Percentiles rank a stretch among this genome's conserved stretches.
Conservation (phyloP, 2,329 filamentous ascomycete species). For the Fusarium sp. region DNA sequence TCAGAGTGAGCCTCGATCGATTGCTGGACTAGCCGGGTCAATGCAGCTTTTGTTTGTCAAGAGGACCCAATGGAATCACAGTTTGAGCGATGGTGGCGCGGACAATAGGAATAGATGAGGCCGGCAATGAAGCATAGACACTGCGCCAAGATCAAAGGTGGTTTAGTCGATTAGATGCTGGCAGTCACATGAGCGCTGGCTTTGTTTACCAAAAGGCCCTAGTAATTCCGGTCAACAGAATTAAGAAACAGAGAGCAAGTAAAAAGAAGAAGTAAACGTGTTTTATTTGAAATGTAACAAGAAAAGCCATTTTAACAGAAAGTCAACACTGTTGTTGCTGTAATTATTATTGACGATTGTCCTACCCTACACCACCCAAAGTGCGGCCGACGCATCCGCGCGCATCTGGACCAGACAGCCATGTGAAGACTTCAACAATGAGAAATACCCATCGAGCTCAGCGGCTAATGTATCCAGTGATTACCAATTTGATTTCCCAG, state of each 20-base stretch:
- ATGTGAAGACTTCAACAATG: neutral
- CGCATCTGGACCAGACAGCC: no score
- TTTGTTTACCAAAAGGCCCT: neutral
- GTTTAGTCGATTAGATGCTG: no score
- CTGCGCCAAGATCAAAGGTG: neutral
- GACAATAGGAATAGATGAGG: neutral
- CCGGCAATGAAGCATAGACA: neutral
- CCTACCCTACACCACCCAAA: neutral
- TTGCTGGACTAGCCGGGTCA: no score
- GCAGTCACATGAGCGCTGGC: neutral
- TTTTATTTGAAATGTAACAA: neutral
- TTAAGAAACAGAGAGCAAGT: rapidly evolving
- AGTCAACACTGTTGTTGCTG: neutral
- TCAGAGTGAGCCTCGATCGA: no score
- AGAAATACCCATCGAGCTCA: neutral
- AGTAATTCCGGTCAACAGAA: rapidly evolving
- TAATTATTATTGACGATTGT: neutral
- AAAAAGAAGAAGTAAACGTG: rapidly evolving
- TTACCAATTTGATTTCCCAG: neutral
- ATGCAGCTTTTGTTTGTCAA: no score
- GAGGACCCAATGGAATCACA: neutral
- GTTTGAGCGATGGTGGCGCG: neutral
- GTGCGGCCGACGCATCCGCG: no score
- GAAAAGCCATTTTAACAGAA: neutral
- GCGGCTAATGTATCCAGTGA: rapidly evolving